A percentile compares a stretch with the other conserved stretches of the same genome.
These are phyloP conservation scores for Oleoguttula mirabilis DNA, from an alignment of 495 filamentous ascomycete genomes.

Conservation along the genomic window DNA sequence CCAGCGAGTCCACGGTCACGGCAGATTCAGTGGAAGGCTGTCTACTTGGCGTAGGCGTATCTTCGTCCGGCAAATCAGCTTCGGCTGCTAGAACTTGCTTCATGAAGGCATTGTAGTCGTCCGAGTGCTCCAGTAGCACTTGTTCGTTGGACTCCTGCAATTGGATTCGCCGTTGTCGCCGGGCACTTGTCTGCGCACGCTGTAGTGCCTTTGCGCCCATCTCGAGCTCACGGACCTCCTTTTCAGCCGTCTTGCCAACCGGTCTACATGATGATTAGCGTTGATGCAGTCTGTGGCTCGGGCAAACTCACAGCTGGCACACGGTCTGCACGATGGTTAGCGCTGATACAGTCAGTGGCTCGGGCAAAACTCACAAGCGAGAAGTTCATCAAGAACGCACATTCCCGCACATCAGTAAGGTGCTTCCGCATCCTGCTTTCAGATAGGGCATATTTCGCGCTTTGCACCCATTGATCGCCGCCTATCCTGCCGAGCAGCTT, in stretches of 20 bases:
- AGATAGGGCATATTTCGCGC: background rate
- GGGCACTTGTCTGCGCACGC: constrained; percentile 1
- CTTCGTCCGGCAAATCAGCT: background rate
- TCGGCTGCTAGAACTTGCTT: background rate
- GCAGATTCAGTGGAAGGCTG: too few species aligned
- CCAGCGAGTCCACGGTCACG: too few species aligned
- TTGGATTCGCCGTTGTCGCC: background rate
- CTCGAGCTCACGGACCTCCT: constrained; percentile 1
- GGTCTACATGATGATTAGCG: background rate
- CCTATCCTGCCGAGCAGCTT: background rate
- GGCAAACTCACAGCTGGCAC: constrained; percentile 9
- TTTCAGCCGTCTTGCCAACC: background rate
- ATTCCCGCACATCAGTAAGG: constrained; percentile 9
- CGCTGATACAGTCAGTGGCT: too few species aligned
- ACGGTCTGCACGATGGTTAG: background rate
- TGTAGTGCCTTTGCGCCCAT: constrained; percentile 1
- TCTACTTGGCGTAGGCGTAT: background rate
- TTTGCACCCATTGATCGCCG: constrained; percentile 1
- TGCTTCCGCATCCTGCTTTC: constrained; percentile 5
- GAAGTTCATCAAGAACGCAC: constrained; percentile 4
- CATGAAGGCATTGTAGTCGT: constrained; percentile 7
- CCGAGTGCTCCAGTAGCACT: constrained; percentile 1
- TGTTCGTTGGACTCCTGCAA: background rate
- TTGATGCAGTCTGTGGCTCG: too few species aligned
- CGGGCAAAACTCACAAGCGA: constrained; percentile 4